Percentiles rank a stretch among this genome's conserved stretches.
phyloP scores from a whole-genome alignment of 164 flowering plant genomes.

The Umbilicus rupestris region DNA sequence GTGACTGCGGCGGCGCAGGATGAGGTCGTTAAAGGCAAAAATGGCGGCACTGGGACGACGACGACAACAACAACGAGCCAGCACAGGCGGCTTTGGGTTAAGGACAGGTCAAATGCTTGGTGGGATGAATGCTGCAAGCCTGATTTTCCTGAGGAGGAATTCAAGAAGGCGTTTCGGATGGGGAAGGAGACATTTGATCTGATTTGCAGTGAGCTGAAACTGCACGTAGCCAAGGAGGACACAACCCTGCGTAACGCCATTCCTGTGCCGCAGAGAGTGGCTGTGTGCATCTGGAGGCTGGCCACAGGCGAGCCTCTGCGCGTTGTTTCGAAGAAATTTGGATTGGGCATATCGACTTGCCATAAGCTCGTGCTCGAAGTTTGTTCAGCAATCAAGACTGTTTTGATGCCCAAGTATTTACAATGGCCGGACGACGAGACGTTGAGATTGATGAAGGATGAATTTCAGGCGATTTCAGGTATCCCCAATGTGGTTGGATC shows the following conservation, averaged over 20 bases:
- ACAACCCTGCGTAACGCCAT: conserved; percentile 46
- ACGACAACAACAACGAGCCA: conserved; percentile 10
- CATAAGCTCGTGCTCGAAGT: conserved; percentile 56
- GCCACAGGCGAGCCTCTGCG: conserved; percentile 65
- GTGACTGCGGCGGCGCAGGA: conserved; percentile 4
- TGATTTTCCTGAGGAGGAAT: conserved; percentile 46
- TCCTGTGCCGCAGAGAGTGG: conserved; percentile 56
- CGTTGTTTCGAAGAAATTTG: conserved; percentile 49
- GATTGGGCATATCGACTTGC: conserved; percentile 53
- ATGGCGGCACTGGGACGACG: conserved; percentile 1
- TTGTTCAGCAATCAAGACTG: conserved; percentile 36
- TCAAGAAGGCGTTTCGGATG: conserved; percentile 42
- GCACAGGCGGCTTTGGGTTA: conserved; percentile 39
- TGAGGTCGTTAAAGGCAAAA: background rate
- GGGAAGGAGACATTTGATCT: conserved; percentile 33
- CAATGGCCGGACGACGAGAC: conserved; percentile 47
- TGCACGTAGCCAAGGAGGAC: conserved; percentile 37
- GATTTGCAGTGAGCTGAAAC: conserved; percentile 40
- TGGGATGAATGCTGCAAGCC: conserved; percentile 42
- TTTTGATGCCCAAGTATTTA: conserved; percentile 43
- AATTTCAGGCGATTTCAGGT: conserved; percentile 35
- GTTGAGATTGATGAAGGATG: conserved; percentile 20
- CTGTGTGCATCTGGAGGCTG: conserved; percentile 59
- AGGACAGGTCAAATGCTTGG: conserved; percentile 37
- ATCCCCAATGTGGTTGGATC: conserved; percentile 51